phyloP scores from a whole-genome alignment of 2,329 filamentous ascomycete species.

The Clonostachys solani region DNA sequence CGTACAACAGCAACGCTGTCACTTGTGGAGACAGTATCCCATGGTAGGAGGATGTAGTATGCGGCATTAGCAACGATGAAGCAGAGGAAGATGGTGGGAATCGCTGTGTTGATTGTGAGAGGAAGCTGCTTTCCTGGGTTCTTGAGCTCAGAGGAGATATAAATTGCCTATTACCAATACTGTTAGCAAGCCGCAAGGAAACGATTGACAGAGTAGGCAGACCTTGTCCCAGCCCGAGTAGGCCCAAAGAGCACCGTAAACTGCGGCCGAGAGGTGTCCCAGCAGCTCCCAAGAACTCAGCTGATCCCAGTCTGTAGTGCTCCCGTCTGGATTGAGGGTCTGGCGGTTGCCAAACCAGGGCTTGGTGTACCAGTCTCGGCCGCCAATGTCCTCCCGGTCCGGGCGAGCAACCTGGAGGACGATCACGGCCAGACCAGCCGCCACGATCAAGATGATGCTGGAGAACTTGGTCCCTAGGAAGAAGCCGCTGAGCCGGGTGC shows the following conservation, averaged over 20 bases:
- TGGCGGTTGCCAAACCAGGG: slow-evolving; percentile 51
- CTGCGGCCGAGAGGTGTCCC: slow-evolving; percentile 54
- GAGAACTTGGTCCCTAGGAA: slow-evolving; percentile 51
- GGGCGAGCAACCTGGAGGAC: slow-evolving; percentile 30
- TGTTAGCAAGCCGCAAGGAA: not conserved
- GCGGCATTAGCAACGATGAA: slow-evolving; percentile 57
- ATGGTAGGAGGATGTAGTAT: slow-evolving; percentile 60
- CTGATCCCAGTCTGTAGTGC: slow-evolving; percentile 39
- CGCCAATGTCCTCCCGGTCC: slow-evolving; percentile 28
- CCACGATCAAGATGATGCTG: slow-evolving; percentile 40
- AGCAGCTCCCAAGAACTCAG: slow-evolving; percentile 53
- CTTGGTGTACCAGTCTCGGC: slow-evolving; percentile 45
- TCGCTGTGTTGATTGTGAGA: slow-evolving; percentile 55
- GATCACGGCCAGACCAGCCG: slow-evolving; percentile 43
- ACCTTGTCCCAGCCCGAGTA: slow-evolving; percentile 66
- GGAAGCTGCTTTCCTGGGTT: slow-evolving; percentile 50
- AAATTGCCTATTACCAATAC: slow-evolving; percentile 38
- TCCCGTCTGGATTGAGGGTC: slow-evolving; percentile 44
- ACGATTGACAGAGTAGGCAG: not conserved
- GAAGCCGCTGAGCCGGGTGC: slow-evolving; percentile 49
- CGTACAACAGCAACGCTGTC: slow-evolving; percentile 60
- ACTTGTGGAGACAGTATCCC: slow-evolving; percentile 51
- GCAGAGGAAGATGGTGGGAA: slow-evolving; percentile 53
- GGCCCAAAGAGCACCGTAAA: slow-evolving; percentile 60
- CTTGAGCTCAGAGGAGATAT: slow-evolving; percentile 48